Evolutionary conservation across 176 grass and related monocot species (phyloP).

Genomic region (Saccharum officinarum): DNA sequence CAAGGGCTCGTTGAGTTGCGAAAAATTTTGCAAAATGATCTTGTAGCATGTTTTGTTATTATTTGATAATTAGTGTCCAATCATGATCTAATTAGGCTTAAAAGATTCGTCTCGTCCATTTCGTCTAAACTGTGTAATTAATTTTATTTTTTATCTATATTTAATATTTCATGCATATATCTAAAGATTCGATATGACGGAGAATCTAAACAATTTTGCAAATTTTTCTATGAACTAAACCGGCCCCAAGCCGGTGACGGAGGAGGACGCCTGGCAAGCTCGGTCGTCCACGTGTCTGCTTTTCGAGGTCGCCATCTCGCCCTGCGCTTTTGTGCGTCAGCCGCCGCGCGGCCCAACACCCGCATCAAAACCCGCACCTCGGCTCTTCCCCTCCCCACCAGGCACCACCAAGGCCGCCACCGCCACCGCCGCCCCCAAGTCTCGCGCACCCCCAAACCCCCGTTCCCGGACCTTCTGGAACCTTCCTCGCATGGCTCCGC

Average conservation of each 20-base stretch:
- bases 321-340: conserved; percentile 30
- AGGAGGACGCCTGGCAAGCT: conserved; percentile 33
- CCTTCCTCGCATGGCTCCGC: conserved; percentile 31
- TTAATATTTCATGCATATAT: too few species aligned
- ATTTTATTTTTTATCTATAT: too few species aligned
- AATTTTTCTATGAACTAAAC: too few species aligned
- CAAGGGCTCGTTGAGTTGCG: too few species aligned
- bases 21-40: too few species aligned
- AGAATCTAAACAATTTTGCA: too few species aligned
- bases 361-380: conserved; percentile 30
- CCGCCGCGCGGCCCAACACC: conserved; percentile 5
- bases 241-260: background rate
- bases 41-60: too few species aligned
- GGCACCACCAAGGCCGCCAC: background rate
- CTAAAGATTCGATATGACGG: too few species aligned
- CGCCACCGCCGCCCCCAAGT: background rate
- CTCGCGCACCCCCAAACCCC: background rate
- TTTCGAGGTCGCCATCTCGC: background rate
- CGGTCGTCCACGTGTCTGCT: conserved; percentile 15
- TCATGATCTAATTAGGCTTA: too few species aligned
- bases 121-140: too few species aligned
- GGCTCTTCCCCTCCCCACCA: background rate
- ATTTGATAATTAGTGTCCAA: too few species aligned
- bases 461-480: conserved; percentile 4
- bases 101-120: too few species aligned